These are phyloP conservation scores for Trichoderma breve DNA, from an alignment of 2,329 filamentous ascomycete species.

Conservation along the genomic window DNA sequence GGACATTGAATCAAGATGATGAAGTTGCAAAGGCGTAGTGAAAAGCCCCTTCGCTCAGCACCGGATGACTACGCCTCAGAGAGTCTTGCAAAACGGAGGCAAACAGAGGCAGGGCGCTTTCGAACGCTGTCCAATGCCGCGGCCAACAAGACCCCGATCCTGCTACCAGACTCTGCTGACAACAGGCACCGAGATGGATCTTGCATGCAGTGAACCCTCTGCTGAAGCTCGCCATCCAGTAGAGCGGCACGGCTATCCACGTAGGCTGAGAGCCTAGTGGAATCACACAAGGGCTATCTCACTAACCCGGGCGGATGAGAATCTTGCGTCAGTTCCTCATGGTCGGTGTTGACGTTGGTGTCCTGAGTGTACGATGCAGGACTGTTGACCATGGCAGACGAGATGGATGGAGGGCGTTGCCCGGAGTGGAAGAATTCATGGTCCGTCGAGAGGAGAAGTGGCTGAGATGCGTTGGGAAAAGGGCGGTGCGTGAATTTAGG, in stretches of 20 bases:
- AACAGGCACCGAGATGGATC: background rate
- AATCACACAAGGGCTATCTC: background rate
- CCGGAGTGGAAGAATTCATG: background rate
- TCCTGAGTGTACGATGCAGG: background rate
- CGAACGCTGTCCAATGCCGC: background rate
- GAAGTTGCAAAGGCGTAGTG: background rate
- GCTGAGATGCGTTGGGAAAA: background rate
- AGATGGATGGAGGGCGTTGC: background rate
- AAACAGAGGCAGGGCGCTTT: background rate
- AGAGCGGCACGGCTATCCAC: conserved; percentile 7
- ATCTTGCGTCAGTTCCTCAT: background rate
- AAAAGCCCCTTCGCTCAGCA: background rate
- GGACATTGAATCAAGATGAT: background rate
- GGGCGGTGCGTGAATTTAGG: background rate
- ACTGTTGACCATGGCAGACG: background rate
- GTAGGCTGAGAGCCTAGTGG: background rate
- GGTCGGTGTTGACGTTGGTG: background rate
- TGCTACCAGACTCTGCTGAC: background rate
- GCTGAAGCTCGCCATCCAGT: background rate
- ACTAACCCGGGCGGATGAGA: background rate
- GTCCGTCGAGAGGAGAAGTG: background rate
- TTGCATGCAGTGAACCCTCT: background rate
- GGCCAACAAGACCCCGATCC: conserved; percentile 1
- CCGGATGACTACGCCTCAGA: background rate
- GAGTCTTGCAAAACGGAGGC: background rate